Evolutionary conservation across 306 rosid genomes (phyloP), one percentile per base, ranked within the genome.

Genomic region (Castanospermum australe): DNA sequence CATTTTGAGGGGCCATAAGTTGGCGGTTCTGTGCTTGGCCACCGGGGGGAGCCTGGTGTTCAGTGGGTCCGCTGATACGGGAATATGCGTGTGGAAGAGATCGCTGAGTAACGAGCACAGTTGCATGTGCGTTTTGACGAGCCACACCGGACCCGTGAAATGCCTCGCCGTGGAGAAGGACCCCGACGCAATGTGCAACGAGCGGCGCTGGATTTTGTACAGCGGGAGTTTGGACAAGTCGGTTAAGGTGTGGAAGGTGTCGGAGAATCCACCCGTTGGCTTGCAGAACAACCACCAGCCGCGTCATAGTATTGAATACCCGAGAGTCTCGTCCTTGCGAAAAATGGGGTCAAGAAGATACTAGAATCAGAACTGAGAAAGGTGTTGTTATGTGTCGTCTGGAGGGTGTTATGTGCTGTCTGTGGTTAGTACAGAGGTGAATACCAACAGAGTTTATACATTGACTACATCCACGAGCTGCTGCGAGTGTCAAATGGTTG

Each of bases 191-290:
- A 45, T 59, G 39, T 42, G 30, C 0, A 79, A 76, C 0, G 93
- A 89, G 75, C 42, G 24, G 4, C 55, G 82, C 5, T 95, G 97
- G 97, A 88, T 86, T n/a, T 45, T 93, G 44, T 95, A 93, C 5
- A 93, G 94, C 18, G 99, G 99, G 10, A 93, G 99, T 76, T 90
- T 93, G 96, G 99, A 95, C 57, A 92, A 93, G 85, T 91, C 98
- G 0, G 98, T 95, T 12, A 95, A 95, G 86, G 87, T 90, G 66
- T 95, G 99, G 99, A 90, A 59, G 64, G 91, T 90, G 8, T 79
- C 88, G 5, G 99, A 93, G 64, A 82, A 32, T 41, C 32, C 73
- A 0, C 22, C 69, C 10, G 15, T 62, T 0, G 0, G 24, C 59
- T 59, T 21, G 15, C 85, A 54, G 5, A 81, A 28, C 35, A 67